Conservation (phyloP, 495 filamentous ascomycete genomes). For the Neurospora sp. region DNA sequence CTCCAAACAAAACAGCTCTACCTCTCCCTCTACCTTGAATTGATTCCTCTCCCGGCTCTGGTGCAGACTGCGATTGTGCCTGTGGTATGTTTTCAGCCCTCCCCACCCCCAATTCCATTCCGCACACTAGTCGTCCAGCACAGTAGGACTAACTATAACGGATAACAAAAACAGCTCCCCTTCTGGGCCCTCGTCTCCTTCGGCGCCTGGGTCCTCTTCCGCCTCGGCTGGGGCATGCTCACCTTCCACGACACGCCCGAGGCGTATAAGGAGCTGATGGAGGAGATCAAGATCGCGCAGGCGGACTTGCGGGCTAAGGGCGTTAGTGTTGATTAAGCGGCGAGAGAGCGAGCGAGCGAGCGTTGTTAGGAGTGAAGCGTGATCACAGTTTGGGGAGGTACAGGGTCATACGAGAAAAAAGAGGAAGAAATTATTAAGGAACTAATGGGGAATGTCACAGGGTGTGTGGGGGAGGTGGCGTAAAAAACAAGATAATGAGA, state of each 20-base stretch:
- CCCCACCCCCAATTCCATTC: too few species aligned
- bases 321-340: conserved; percentile 56
- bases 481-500: neutral
- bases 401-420: neutral
- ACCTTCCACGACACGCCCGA: conserved; percentile 95
- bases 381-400: neutral
- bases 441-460: neutral
- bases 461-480: neutral
- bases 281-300: conserved; percentile 63
- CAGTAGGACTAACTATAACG: too few species aligned
- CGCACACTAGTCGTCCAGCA: too few species aligned
- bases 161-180: conserved; percentile 50
- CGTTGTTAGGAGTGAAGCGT: neutral
- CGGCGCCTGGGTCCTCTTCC: conserved; percentile 86
- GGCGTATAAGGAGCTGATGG: conserved; percentile 82
- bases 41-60: conserved; percentile 71
- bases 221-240: conserved; percentile 80
- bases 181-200: conserved; percentile 89
- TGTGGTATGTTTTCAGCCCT: too few species aligned
- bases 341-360: neutral
- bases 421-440: neutral
- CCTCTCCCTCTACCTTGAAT: conserved; percentile 71
- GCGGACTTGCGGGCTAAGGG: conserved; percentile 56
- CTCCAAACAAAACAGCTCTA: conserved; percentile 53
- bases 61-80: conserved; percentile 64